phyloP scores from a whole-genome alignment of 306 rosid genomes.

The Macrotyloma uniflorum region DNA sequence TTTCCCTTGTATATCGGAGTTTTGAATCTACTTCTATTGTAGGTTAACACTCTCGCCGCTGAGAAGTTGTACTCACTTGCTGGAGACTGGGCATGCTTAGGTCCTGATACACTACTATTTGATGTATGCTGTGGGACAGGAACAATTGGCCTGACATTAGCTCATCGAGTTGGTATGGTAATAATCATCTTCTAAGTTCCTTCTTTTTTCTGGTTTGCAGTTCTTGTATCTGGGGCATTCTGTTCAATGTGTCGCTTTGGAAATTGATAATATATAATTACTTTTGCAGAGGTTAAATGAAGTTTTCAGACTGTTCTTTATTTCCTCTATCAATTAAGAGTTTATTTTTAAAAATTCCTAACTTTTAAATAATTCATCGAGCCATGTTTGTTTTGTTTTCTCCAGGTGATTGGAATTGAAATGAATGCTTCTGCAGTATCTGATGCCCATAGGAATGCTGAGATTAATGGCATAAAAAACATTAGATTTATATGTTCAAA shows the following conservation, averaged over 20 bases:
- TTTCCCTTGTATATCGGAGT: neutral
- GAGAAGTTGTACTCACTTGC: slow-evolving; percentile 96
- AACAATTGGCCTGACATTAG: slow-evolving; percentile 96
- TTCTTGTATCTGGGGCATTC: slow-evolving; percentile 8
- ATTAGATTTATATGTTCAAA: slow-evolving; percentile 82
- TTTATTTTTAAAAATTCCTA: neutral
- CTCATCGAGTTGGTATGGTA: slow-evolving; percentile 97
- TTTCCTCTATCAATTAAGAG: slow-evolving; percentile 10
- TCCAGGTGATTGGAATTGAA: slow-evolving; percentile 95
- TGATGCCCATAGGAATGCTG: slow-evolving; percentile 90
- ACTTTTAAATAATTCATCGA: slow-evolving; percentile 12
- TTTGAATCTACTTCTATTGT: slow-evolving; percentile 40
- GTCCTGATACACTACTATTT: slow-evolving; percentile 88
- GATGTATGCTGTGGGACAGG: slow-evolving; percentile 98
- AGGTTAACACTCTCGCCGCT: slow-evolving; percentile 97
- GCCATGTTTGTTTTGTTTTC: slow-evolving; percentile 29
- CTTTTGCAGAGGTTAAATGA: slow-evolving; percentile 17
- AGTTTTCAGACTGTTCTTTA: neutral
- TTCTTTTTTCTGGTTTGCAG: slow-evolving; percentile 3
- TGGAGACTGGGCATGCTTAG: slow-evolving; percentile 96
- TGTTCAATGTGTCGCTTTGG: slow-evolving; percentile 16
- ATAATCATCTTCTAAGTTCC: slow-evolving; percentile 49
- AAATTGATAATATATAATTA: slow-evolving; percentile 21
- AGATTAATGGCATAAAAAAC: slow-evolving; percentile 87
- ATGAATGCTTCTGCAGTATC: slow-evolving; percentile 94